Evolutionary conservation across 352 stramenopile genomes (phyloP).

Genomic region (Phytophthora agathidicida): DNA sequence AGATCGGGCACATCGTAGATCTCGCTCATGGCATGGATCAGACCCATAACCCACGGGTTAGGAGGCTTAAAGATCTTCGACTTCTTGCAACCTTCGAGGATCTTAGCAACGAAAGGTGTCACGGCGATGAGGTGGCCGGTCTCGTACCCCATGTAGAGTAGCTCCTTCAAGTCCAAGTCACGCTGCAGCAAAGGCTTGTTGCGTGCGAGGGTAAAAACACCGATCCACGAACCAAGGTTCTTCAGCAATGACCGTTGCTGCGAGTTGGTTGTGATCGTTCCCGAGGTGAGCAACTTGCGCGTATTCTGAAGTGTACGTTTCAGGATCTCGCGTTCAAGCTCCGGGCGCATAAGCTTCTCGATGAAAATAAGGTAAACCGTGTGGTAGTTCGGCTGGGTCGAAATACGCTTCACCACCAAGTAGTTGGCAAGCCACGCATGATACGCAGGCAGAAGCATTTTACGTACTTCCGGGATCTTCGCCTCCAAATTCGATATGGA

Average conservation of each 20-base stretch:
- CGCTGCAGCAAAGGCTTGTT: conserved; percentile 98
- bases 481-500: conserved; percentile 96
- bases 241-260: conserved; percentile 98
- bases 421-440: conserved; percentile 99
- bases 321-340: conserved; percentile 95
- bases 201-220: conserved; percentile 97
- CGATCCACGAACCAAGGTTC: conserved; percentile 98
- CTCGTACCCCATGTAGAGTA: conserved; percentile 96
- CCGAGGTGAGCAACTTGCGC: conserved; percentile 96
- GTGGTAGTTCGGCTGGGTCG: conserved; percentile 99
- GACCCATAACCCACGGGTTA: conserved; percentile 99
- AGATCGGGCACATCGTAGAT: conserved; percentile 99
- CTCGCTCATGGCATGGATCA: conserved; percentile 97
- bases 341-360: conserved; percentile 93
- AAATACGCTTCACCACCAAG: conserved; percentile 98
- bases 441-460: conserved; percentile 93
- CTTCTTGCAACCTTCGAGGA: conserved; percentile 98
- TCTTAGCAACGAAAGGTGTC: conserved; percentile 98
- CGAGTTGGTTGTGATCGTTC: conserved; percentile 98
- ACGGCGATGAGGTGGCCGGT: conserved; percentile 98
- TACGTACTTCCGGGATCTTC: conserved; percentile 96
- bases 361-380: conserved; percentile 98
- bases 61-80: conserved; percentile 98
- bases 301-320: conserved; percentile 96
- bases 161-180: conserved; percentile 98